Percentiles rank a stretch among this genome's conserved stretches.
These are phyloP conservation scores for Ophiognomonia clavigignenti-juglandacearum DNA, from an alignment of 2,329 filamentous ascomycete species.

Conservation along the genomic window DNA sequence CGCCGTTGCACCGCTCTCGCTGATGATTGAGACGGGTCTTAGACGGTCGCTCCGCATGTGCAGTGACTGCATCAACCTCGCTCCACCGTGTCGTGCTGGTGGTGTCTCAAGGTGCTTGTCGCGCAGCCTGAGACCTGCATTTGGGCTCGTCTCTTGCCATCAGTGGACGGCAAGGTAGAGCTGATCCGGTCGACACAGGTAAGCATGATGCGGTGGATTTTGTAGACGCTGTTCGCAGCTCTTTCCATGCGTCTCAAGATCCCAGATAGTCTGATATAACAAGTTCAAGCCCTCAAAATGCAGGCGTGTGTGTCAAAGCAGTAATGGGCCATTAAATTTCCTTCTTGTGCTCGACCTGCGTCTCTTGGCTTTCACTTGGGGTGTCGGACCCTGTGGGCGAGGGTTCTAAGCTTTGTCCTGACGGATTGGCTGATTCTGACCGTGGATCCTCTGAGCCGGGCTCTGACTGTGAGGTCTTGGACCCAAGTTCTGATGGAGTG, in stretches of 20 bases:
- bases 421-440: no score
- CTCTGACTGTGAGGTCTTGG: neutral
- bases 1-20: neutral
- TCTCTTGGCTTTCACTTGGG: no score
- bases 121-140: neutral
- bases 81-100: neutral
- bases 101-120: neutral
- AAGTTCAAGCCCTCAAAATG: no score
- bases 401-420: no score
- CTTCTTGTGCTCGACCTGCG: no score
- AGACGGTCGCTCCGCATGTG: neutral
- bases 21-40: constrained; percentile 3
- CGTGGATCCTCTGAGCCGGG: neutral
- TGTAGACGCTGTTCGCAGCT: neutral
- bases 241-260: no score
- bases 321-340: no score
- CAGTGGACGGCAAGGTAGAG: neutral
- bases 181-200: neutral
- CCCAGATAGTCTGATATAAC: no score
- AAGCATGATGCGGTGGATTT: neutral
- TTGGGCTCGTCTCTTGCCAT: neutral
- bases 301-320: no score
- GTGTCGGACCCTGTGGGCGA: no score
- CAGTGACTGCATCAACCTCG: no score
- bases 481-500: neutral